Conservation (phyloP, 2,329 filamentous ascomycete species). For the Alternaria novae-zelandiae region DNA sequence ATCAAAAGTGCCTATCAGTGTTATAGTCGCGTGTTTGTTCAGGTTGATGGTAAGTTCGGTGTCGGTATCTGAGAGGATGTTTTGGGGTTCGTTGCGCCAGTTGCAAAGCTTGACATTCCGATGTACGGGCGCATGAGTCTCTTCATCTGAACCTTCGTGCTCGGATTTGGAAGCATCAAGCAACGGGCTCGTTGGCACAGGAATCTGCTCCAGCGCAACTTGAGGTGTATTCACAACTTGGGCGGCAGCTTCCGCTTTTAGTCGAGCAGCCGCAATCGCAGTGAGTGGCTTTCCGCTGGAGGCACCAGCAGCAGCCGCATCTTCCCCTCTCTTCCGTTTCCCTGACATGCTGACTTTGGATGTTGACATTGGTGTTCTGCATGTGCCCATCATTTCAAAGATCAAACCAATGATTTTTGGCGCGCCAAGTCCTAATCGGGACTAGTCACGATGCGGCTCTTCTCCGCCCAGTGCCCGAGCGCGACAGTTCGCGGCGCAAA, state of each 20-base stretch:
- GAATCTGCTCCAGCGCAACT: constrained; percentile 15
- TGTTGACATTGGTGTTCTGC: constrained; percentile 7
- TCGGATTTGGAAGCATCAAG: constrained; percentile 20
- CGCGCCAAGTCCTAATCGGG: background rate
- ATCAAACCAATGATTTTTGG: constrained; percentile 14
- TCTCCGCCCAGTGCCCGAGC: constrained; percentile 11
- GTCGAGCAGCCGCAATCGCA: constrained; percentile 43
- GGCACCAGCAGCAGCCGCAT: background rate
- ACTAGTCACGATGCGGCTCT: constrained; percentile 9
- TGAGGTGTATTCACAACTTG: constrained; percentile 16
- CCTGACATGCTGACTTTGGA: constrained; percentile 32
- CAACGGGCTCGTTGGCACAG: constrained; percentile 24
- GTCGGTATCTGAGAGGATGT: constrained; percentile 32
- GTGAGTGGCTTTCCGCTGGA: constrained; percentile 33
- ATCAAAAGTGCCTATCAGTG: constrained; percentile 69
- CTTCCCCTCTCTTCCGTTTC: constrained; percentile 38
- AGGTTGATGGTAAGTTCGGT: constrained; percentile 35
- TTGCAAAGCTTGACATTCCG: constrained; percentile 40
- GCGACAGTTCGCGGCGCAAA: constrained; percentile 27
- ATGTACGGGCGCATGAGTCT: constrained; percentile 14
- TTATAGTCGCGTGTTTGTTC: constrained; percentile 44
- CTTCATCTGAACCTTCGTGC: constrained; percentile 25
- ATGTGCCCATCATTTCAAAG: background rate
- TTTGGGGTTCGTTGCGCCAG: constrained; percentile 32
- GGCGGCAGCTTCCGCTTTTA: constrained; percentile 30